Evolutionary conservation across 345 rosid species (phyloP), one percentile per base, ranked within the genome.

Genomic region (Dipteronia sinensis): DNA sequence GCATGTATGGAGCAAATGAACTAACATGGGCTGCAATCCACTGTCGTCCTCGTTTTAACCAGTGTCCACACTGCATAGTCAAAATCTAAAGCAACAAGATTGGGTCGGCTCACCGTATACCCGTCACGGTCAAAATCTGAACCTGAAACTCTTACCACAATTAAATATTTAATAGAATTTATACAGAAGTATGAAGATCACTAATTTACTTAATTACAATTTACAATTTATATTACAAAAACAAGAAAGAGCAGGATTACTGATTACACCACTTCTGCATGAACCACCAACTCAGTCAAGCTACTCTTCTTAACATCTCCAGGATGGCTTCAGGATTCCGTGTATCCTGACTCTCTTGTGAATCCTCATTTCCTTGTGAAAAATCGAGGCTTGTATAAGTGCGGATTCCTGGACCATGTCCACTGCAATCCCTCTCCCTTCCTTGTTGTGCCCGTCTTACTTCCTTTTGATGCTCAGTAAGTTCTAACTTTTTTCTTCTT

Each of bases 371-470:
- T 49, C 86, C 88, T 69, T 83, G 87, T 0, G 90, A 87, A 73
- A 86, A 89, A 79, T 86, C 92, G n/a, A 83, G 73, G 49, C 56
- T 76, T 0, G 92, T 87, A 46, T 87, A 86, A 58, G 89, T 89
- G 44, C 76, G 80, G 64, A 88, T 62, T 38, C 93, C 88, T 0
- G 88, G 90, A 65, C 90, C 90, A 8, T 84, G 91, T 16, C 87
- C 85, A 16, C 78, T 72, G 31, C 89, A 82, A 65, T 85, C 89
- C 84, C 82, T 78, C 67, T 65, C 79, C 75, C 83, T 79, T 78
- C 90, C 91, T 77, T 84, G 90, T 56, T 88, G 91, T 0, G 89
- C 89, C 46, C 85, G 79, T 67, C 89, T 87, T 15, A 86, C 91
- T 82, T 88, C 89, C 69, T 82, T 88, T 59, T 87, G 90, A 83